phyloP scores from a whole-genome alignment of 2,329 filamentous ascomycete species.

The Mycosphaerelloides madeirae region DNA sequence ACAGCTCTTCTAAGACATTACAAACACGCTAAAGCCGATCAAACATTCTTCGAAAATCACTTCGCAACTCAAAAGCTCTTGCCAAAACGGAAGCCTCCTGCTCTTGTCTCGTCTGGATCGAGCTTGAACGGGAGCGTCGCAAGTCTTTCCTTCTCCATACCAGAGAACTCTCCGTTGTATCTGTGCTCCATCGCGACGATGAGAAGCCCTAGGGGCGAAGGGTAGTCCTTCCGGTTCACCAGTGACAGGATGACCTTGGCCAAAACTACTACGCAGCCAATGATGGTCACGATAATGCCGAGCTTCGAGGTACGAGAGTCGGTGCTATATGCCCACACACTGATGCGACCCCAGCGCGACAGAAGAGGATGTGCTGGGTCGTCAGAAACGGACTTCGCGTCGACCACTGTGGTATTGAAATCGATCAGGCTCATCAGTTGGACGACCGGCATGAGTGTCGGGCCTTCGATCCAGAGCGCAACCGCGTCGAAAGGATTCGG shows the following conservation, averaged over 20 bases:
- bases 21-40: no score
- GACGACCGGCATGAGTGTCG: slow-evolving; percentile 13
- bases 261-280: slow-evolving; percentile 18
- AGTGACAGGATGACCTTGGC: slow-evolving; percentile 17
- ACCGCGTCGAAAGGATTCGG: background rate
- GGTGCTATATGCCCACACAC: slow-evolving; percentile 24
- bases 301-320: slow-evolving; percentile 20
- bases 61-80: no score
- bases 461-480: background rate
- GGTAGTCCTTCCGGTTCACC: slow-evolving; percentile 12
- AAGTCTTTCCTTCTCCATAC: background rate
- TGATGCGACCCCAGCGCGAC: slow-evolving; percentile 8
- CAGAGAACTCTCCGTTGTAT: slow-evolving; percentile 19
- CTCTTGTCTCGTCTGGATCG: no score
- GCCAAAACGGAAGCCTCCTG: no score
- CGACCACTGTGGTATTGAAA: slow-evolving; percentile 5
- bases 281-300: slow-evolving; percentile 15
- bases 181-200: slow-evolving; percentile 25
- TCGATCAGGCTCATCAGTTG: slow-evolving; percentile 22
- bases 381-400: background rate
- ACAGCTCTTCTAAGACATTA: no score
- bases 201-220: slow-evolving; percentile 18
- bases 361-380: background rate
- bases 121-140: no score
- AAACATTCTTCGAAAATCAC: no score